Conservation (phyloP, 805 yeast species). For the Starmerella lactis-condensi region DNA sequence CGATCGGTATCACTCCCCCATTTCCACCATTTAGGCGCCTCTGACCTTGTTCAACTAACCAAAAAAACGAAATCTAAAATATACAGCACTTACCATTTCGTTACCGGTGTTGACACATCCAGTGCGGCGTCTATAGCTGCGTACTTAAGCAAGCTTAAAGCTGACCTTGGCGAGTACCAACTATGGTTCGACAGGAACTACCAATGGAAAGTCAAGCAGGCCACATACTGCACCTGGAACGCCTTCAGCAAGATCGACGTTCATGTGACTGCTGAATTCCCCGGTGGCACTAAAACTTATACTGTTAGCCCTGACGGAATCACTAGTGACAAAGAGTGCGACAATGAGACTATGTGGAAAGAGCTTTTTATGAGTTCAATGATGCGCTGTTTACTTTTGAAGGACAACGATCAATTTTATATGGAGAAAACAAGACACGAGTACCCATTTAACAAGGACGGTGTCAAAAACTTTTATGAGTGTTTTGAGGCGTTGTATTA, state of each 20-base stretch:
- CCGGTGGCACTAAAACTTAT: constrained; percentile 29
- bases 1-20: constrained; percentile 29
- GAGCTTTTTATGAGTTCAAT: constrained; percentile 49
- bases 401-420: constrained; percentile 56
- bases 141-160: constrained; percentile 32
- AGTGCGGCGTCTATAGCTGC: constrained; percentile 38
- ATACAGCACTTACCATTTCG: constrained; percentile 35
- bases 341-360: constrained; percentile 26
- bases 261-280: constrained; percentile 43
- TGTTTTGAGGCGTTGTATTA: constrained; percentile 50
- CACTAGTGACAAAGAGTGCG: constrained; percentile 18
- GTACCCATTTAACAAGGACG: constrained; percentile 43
- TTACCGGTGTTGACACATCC: constrained; percentile 36
- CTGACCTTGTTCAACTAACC: constrained; percentile 42
- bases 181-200: constrained; percentile 52
- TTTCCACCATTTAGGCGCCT: constrained; percentile 48
- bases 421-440: constrained; percentile 71
- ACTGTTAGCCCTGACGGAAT: constrained; percentile 17
- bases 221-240: constrained; percentile 41
- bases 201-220: constrained; percentile 27
- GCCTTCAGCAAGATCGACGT: constrained; percentile 56
- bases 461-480: constrained; percentile 36
- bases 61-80: constrained; percentile 30
- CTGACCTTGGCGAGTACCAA: constrained; percentile 35
- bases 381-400: constrained; percentile 56